phyloP scores from a whole-genome alignment of 1,284 basidiomycete species.

The Apiotrichum gracile region DNA sequence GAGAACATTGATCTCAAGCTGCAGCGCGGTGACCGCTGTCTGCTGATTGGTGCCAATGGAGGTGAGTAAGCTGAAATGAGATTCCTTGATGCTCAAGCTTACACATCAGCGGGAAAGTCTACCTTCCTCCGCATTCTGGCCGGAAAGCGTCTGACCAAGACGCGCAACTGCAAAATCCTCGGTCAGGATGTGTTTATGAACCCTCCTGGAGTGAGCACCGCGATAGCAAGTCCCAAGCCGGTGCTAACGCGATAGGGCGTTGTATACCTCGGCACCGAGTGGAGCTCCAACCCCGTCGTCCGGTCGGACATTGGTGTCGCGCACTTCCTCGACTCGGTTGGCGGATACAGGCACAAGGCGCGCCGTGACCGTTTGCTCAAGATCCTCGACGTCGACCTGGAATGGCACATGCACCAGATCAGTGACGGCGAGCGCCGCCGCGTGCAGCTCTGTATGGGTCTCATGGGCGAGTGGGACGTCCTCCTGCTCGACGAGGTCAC shows the following conservation, averaged over 20 bases:
- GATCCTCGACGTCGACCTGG: conserved; percentile 88
- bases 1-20: conserved; percentile 62
- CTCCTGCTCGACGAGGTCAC: conserved; percentile 94
- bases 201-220: conserved; percentile 46
- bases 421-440: conserved; percentile 91
- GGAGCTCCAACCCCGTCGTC: conserved; percentile 95
- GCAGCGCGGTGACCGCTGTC: conserved; percentile 66
- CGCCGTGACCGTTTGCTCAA: conserved; percentile 79
- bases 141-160: conserved; percentile 74
- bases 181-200: conserved; percentile 75
- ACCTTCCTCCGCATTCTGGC: conserved; percentile 91
- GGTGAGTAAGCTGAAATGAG: conserved; percentile 51
- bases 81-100: too few species aligned
- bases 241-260: conserved; percentile 54
- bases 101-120: conserved; percentile 76
- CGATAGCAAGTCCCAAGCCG: too few species aligned
- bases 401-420: conserved; percentile 67
- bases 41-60: conserved; percentile 87
- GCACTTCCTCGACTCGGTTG: conserved; percentile 87
- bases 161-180: conserved; percentile 65
- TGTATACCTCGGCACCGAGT: conserved; percentile 87
- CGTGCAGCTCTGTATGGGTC: conserved; percentile 92
- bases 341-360: conserved; percentile 88
- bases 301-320: conserved; percentile 83
- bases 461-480: conserved; percentile 94